Evolutionary conservation across 495 filamentous ascomycete species (phyloP), one percentile per base, ranked within the genome.

Genomic region (Achaetomiella virescens): DNA sequence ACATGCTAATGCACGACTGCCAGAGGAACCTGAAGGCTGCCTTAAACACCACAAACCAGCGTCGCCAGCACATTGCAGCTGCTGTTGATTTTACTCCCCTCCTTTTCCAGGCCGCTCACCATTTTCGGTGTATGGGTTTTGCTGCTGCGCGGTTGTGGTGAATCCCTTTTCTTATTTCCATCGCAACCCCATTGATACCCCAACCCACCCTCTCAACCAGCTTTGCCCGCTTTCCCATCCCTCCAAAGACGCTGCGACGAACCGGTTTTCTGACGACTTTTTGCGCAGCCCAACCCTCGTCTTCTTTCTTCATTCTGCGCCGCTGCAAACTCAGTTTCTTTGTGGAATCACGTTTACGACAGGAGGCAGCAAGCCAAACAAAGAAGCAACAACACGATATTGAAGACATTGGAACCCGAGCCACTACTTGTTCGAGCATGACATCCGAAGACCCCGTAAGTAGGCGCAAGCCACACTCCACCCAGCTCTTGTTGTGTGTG

Each of bases 371-470:
- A 47, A 47, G 25, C 4, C 20, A 21, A 21, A 14, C n/a, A 20
- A 18, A 36, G 18, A 52, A 43, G 40, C 35, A 44, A 27, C 24
- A 53, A 31, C 36, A 29, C 22, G 18, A 18, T 15, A 29, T n/a
- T 36, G 27, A 4, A 21, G 31, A 20, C 18, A 54, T 29, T 25
- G 18, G 14, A 5, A 51, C 47, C 59, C 33, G 27, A 14, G 20
- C 20, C 29, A 18, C 18, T 14, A 6, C 31, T 46, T 15, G 11
- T 3, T 10, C 15, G 53, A 64, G 55, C 48, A 74, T 72, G 71
- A 66, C 69, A 52, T 70, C 67, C 24, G 66, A 72, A 45, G 70
- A 75, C 46, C 70, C 73, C 36, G 74, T 75, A 69, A 55, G 74
- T 65, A 27, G 48, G 41, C 22, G 36, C 57, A 42, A 33, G 11